Conservation (phyloP, 192 early-diverging fungal genomes). For the Kappamyces sp. region DNA sequence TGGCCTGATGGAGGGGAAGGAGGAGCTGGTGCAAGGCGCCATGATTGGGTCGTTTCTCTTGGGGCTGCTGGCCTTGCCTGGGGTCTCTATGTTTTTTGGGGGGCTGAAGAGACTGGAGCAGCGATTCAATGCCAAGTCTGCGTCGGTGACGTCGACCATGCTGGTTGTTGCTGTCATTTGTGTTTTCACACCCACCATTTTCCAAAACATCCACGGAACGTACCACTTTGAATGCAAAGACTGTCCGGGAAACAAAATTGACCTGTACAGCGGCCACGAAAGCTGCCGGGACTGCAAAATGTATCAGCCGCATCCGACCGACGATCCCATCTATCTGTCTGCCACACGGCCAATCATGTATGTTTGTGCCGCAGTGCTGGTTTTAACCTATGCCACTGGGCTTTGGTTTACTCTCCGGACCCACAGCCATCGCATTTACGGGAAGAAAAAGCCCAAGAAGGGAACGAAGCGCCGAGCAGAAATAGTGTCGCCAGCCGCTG, state of each 20-base stretch:
- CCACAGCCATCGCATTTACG: conserved; percentile 76
- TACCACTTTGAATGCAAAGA: conserved; percentile 51
- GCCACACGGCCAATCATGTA: conserved; percentile 80
- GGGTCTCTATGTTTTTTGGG: conserved; percentile 88
- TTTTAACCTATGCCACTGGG: conserved; percentile 80
- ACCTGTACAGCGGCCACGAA: not conserved
- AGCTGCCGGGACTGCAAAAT: conserved; percentile 63
- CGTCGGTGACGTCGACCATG: conserved; percentile 93
- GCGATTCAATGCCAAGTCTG: conserved; percentile 89
- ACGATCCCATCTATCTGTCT: conserved; percentile 74
- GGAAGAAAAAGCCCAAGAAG: conserved; percentile 25
- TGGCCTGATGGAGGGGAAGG: conserved; percentile 82
- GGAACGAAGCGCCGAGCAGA: not conserved
- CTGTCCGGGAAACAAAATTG: conserved; percentile 25
- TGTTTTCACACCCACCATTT: conserved; percentile 87
- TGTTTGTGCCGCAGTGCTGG: conserved; percentile 71
- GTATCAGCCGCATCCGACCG: conserved; percentile 52
- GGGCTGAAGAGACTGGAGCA: conserved; percentile 88
- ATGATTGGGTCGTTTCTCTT: conserved; percentile 88
- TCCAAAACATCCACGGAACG: conserved; percentile 85
- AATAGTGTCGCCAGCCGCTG: not conserved
- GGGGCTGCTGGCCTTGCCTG: conserved; percentile 86
- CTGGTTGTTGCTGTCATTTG: conserved; percentile 91
- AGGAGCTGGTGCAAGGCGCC: conserved; percentile 79
- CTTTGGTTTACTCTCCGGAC: conserved; percentile 91